Evolutionary conservation across 495 filamentous ascomycete species (phyloP).

Genomic region (Pyrenula massariospora): DNA sequence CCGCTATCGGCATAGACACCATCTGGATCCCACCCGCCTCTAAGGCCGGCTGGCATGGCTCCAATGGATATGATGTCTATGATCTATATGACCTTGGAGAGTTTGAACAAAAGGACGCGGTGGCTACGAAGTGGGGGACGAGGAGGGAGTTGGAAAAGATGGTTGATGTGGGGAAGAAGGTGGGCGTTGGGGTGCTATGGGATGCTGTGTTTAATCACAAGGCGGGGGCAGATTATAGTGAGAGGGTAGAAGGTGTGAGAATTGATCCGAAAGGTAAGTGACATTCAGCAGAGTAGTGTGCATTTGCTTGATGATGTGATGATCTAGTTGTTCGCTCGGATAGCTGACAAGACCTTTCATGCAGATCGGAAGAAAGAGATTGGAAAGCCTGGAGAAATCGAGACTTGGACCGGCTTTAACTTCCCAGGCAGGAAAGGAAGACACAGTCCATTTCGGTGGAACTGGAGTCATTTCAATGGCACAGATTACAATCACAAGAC

Average conservation of each 20-base stretch:
- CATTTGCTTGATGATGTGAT: not conserved
- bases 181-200: conserved; percentile 52
- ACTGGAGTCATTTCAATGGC: conserved; percentile 60
- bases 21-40: conserved; percentile 68
- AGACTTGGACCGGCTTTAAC: conserved; percentile 56
- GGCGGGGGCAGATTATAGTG: conserved; percentile 52
- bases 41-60: conserved; percentile 49
- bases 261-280: conserved; percentile 40
- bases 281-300: not conserved
- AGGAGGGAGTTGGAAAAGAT: conserved; percentile 50
- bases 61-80: conserved; percentile 71
- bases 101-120: conserved; percentile 58
- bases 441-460: conserved; percentile 53
- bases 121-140: conserved; percentile 62
- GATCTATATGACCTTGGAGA: conserved; percentile 69
- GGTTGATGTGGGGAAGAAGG: conserved; percentile 31
- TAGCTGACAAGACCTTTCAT: not conserved
- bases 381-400: conserved; percentile 49
- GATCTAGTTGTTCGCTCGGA: not conserved
- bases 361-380: conserved; percentile 43
- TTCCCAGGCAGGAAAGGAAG: conserved; percentile 47
- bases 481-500: conserved; percentile 54
- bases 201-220: conserved; percentile 73
- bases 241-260: conserved; percentile 47
- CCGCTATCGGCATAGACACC: conserved; percentile 49